A percentile compares a stretch with the other conserved stretches of the same genome.
Conservation (phyloP, 495 filamentous ascomycete genomes). For the Hypoxylon fragiforme region DNA sequence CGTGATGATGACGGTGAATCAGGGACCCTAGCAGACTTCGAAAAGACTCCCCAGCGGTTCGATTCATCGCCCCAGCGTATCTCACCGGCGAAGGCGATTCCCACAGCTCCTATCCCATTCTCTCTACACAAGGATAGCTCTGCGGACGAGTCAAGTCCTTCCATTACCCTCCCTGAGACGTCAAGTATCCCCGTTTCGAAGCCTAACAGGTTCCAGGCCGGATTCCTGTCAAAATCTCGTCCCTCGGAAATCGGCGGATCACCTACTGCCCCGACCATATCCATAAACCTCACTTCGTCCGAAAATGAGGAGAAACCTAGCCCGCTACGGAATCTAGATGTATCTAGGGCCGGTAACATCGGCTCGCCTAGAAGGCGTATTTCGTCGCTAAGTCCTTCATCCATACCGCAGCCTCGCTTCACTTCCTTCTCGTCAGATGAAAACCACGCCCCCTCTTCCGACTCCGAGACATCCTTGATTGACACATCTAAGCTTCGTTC, state of each 20-base stretch:
- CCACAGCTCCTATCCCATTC: slow-evolving; percentile 40
- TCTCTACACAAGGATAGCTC: slow-evolving; percentile 48
- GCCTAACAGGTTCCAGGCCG: slow-evolving; percentile 83
- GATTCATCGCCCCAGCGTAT: slow-evolving; percentile 54
- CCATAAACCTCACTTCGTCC: slow-evolving; percentile 64
- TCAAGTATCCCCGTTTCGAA: slow-evolving; percentile 54
- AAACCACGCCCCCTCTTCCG: slow-evolving; percentile 49
- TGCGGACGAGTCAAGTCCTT: slow-evolving; percentile 61
- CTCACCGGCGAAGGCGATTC: slow-evolving; percentile 41
- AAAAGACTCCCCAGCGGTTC: slow-evolving; percentile 77
- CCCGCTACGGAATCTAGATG: slow-evolving; percentile 47
- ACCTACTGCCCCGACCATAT: slow-evolving; percentile 64
- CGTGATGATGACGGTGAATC: slow-evolving; percentile 84
- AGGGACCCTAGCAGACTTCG: slow-evolving; percentile 81
- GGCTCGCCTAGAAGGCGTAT: slow-evolving; percentile 37
- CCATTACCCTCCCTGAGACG: slow-evolving; percentile 52
- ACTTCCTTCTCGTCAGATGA: slow-evolving; percentile 39
- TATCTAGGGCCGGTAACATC: slow-evolving; percentile 46
- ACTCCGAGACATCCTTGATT: slow-evolving; percentile 49
- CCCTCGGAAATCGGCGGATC: slow-evolving; percentile 56
- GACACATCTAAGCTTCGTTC: slow-evolving; percentile 51
- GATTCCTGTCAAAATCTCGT: slow-evolving; percentile 75
- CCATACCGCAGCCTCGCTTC: slow-evolving; percentile 20
- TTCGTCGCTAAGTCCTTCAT: slow-evolving; percentile 38
- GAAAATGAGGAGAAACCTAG: slow-evolving; percentile 67